Conservation (phyloP, 805 yeast genomes). For the Monosporozyma aerobia region DNA sequence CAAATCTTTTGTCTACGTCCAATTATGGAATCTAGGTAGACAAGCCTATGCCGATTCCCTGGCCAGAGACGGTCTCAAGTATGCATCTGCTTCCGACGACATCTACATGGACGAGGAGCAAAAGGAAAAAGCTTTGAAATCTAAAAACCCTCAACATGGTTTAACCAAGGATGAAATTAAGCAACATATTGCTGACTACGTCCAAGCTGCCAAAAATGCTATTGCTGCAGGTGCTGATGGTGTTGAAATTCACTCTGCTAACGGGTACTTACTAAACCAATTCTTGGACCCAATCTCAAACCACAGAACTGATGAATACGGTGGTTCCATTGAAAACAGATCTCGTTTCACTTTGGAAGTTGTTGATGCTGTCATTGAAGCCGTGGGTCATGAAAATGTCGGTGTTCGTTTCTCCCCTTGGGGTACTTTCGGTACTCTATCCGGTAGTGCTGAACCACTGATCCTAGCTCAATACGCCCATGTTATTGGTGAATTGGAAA, state of each 20-base stretch:
- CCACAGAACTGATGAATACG: conserved; percentile 44
- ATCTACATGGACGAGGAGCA: conserved; percentile 29
- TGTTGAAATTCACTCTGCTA: conserved; percentile 59
- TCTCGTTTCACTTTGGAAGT: conserved; percentile 37
- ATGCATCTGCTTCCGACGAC: conserved; percentile 34
- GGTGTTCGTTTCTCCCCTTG: conserved; percentile 40
- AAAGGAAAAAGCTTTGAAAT: conserved; percentile 28
- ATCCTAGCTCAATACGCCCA: conserved; percentile 35
- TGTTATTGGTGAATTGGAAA: conserved; percentile 13
- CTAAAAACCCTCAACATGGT: conserved; percentile 27
- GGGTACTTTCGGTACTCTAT: conserved; percentile 33
- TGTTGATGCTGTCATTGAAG: conserved; percentile 40
- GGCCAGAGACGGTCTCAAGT: conserved; percentile 31
- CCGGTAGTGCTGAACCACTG: conserved; percentile 30
- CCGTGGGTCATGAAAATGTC: conserved; percentile 34
- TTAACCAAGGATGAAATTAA: conserved; percentile 29
- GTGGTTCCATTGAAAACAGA: conserved; percentile 45
- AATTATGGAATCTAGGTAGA: conserved; percentile 1
- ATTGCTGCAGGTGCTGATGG: conserved; percentile 42
- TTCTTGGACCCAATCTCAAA: conserved; percentile 42
- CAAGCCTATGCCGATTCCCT: conserved; percentile 9
- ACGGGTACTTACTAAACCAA: conserved; percentile 54
- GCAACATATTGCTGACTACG: conserved; percentile 32
- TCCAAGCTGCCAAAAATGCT: conserved; percentile 35
- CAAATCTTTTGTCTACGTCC: not conserved